Evolutionary conservation across 2,329 filamentous ascomycete genomes (phyloP), one percentile per base, ranked within the genome.

Genomic region (Epichloe hybrida): DNA sequence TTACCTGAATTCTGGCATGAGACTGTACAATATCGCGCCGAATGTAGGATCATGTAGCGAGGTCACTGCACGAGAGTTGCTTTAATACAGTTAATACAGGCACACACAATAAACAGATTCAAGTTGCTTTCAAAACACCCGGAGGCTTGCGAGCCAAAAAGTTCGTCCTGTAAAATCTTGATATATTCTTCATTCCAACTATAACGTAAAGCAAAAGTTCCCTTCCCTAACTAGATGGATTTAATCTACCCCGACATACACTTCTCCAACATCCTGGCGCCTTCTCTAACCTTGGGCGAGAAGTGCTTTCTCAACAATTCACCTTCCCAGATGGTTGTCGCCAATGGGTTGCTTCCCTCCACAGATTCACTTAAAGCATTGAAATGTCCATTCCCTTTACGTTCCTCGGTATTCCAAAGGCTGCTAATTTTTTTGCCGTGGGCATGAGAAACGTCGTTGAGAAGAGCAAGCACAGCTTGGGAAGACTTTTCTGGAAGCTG

Each of bases 321-420:
- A 1, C 88, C 89, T 64, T 97, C 93, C 93, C 91, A 98, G 0
- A 94, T 77, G 0, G 88, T 96, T 4, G 83, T 81, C 0, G 90
- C 86, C 67, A 93, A 95, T 1, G 91, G 89, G 68, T 97, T 97
- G 57, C 84, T 90, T 7, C 80, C 83, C 67, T 96, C 91, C 3
- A 94, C 78, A 56, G 84, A 86, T 31, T 77, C 75, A 43, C 81
- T 80, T 42, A 84, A 66, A 1, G 88, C 75, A 66, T 90, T 85
- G 61, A 87, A 97, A 1, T 84, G 79, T 2, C 93, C 93, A 64
- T 97, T 91, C 6, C 91, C 91, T 64, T 87, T 86, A 47, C 91
- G 77, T 71, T 97, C 93, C 64, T 97, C 91, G 0, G 89, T 95
- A 61, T 94, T 83, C 91, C 93, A 98, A 54, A 98, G 68, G n/a